Evolutionary conservation across 2,329 filamentous ascomycete genomes (phyloP).

Genomic region (Sclerotinia spermophila): DNA sequence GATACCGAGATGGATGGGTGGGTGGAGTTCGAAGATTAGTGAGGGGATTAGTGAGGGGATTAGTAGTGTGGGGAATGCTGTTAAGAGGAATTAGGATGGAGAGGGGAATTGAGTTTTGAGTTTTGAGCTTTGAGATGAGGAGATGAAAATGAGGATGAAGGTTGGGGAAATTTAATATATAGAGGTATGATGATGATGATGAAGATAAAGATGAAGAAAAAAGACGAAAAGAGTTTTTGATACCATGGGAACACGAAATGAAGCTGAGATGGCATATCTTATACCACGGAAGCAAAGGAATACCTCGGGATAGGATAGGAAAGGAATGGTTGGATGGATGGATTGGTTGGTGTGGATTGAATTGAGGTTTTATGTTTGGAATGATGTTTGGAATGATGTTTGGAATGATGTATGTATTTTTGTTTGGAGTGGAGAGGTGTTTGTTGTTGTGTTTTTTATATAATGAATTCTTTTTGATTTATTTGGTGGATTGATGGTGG

Average conservation of each 20-base stretch:
- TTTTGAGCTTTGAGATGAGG: background rate
- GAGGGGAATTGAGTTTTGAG: background rate
- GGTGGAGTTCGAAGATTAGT: constrained; percentile 31
- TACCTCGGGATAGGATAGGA: constrained; percentile 4
- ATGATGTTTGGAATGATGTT: background rate
- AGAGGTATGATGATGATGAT: background rate
- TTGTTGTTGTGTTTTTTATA: background rate
- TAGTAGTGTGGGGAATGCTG: constrained; percentile 34
- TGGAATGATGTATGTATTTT: background rate
- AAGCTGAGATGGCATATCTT: background rate
- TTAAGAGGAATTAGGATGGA: constrained; percentile 12
- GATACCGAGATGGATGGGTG: constrained; percentile 34
- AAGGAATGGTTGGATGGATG: background rate
- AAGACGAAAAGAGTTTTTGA: constrained; percentile 5
- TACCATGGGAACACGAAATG: constrained; percentile 4
- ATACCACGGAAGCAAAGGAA: constrained; percentile 3
- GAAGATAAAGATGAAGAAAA: background rate
- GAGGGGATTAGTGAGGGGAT: constrained; percentile 33
- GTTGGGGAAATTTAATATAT: background rate
- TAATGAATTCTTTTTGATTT: background rate
- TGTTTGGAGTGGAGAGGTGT: background rate
- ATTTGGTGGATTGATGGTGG: background rate
- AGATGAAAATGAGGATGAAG: background rate
- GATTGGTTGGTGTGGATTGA: background rate
- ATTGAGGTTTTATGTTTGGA: background rate